Evolutionary conservation across 2,329 filamentous ascomycete species (phyloP).

Genomic region (Aureobasidium sp.): DNA sequence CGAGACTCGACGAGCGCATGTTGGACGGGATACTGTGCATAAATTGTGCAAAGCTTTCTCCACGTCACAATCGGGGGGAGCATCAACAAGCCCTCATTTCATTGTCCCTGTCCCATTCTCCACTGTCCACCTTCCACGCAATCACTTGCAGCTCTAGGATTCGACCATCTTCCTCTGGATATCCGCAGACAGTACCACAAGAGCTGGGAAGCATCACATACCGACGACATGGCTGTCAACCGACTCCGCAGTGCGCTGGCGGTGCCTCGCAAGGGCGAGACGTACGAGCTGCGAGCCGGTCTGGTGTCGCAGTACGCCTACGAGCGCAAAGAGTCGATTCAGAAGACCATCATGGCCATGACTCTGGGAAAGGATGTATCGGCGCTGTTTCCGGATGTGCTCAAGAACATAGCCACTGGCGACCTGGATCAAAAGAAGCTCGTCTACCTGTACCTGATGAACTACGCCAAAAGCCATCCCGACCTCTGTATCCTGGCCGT

Average conservation of each 20-base stretch:
- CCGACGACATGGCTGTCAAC: constrained; percentile 74
- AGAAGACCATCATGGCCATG: constrained; percentile 99
- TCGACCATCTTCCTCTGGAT: not conserved
- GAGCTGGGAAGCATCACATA: constrained; percentile 8
- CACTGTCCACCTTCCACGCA: too few species aligned
- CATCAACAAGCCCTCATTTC: constrained; percentile 14
- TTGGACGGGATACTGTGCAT: not conserved
- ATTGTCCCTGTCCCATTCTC: not conserved
- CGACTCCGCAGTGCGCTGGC: constrained; percentile 91
- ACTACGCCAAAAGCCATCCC: constrained; percentile 98
- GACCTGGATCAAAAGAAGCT: constrained; percentile 99
- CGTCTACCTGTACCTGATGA: constrained; percentile 98
- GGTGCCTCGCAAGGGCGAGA: constrained; percentile 91
- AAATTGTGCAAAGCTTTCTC: constrained; percentile 6
- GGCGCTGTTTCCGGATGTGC: constrained; percentile 88
- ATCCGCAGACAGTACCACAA: not conserved
- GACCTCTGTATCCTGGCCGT: constrained; percentile 97
- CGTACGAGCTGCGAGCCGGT: constrained; percentile 90
- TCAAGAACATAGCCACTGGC: constrained; percentile 95
- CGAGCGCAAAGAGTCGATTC: constrained; percentile 96
- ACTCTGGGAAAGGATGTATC: constrained; percentile 98
- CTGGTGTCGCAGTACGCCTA: constrained; percentile 98
- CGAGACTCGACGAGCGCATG: not conserved
- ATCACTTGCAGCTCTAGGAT: not conserved
- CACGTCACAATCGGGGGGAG: constrained; percentile 11